Percentiles rank a stretch among this genome's conserved stretches.
These are phyloP conservation scores for Macaranga tanarius DNA, from an alignment of 441 rosid species.

Conservation along the genomic window DNA sequence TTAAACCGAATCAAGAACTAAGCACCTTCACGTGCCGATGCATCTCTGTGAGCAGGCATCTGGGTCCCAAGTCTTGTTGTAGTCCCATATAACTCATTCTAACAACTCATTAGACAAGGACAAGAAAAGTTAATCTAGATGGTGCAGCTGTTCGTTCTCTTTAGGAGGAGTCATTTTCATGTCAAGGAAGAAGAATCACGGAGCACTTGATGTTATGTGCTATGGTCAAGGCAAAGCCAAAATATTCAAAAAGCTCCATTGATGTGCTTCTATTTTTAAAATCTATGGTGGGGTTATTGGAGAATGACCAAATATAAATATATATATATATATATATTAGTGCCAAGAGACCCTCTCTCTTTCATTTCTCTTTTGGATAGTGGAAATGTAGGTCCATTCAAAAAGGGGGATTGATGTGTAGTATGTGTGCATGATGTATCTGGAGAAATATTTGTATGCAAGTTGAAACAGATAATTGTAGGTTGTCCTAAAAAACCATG, in stretches of 20 bases:
- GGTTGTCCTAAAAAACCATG: constrained; percentile 20
- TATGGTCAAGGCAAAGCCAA: constrained; percentile 28
- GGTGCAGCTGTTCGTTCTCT: constrained; percentile 20
- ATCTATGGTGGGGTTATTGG: constrained; percentile 41
- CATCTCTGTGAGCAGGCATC: constrained; percentile 11
- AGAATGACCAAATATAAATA: constrained; percentile 39
- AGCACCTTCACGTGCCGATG: constrained; percentile 5
- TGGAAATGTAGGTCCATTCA: constrained; percentile 43
- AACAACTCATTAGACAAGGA: background rate
- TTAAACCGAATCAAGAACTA: constrained; percentile 23
- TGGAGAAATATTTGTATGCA: constrained; percentile 32
- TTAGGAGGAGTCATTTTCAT: constrained; percentile 27
- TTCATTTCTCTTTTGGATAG: constrained; percentile 27
- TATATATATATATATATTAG: constrained; percentile 13
- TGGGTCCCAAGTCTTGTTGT: constrained; percentile 23
- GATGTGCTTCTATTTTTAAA: constrained; percentile 20
- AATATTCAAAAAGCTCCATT: constrained; percentile 29
- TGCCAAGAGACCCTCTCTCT: constrained; percentile 24
- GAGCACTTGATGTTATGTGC: constrained; percentile 26
- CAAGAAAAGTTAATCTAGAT: constrained; percentile 15
- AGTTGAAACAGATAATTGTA: constrained; percentile 29
- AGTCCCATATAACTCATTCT: background rate
- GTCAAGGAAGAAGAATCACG: constrained; percentile 21
- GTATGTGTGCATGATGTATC: constrained; percentile 27
- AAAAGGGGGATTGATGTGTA: constrained; percentile 38